Evolutionary conservation across 441 rosid species (phyloP).

Genomic region (Pelargonium cotyledonis): DNA sequence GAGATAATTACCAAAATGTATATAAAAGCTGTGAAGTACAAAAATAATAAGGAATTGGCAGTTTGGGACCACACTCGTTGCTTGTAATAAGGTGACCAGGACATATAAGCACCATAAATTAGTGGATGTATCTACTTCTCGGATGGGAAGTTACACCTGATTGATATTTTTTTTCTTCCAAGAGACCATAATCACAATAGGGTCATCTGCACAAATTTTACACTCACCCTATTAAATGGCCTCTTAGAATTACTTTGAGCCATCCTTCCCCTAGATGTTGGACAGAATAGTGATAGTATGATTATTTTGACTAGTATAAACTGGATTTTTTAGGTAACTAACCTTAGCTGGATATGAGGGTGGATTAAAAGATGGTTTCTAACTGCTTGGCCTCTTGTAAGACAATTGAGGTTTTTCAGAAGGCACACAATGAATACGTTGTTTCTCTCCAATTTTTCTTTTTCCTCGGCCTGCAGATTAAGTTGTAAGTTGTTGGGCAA

Average conservation of each 20-base stretch:
- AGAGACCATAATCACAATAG: no score
- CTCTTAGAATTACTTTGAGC: neutral
- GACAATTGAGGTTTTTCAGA: neutral
- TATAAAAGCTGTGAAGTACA: neutral
- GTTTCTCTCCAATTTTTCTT: neutral
- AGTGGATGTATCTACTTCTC: no score
- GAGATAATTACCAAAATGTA: neutral
- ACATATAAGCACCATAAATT: neutral
- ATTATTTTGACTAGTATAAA: neutral
- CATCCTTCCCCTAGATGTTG: neutral
- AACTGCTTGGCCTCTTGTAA: neutral
- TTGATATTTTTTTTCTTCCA: no score
- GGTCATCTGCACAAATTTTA: no score
- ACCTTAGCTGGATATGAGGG: neutral
- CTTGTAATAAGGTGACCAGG: neutral
- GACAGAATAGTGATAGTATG: neutral
- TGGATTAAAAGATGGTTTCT: neutral
- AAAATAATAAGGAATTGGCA: neutral
- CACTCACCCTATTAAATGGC: neutral
- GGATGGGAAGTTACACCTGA: no score
- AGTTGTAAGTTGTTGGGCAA: neutral
- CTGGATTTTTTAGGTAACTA: neutral
- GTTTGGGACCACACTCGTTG: neutral
- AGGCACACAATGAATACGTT: neutral
- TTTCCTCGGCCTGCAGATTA: neutral